Percentiles rank a stretch among this genome's conserved stretches.
Conservation (phyloP, 495 filamentous ascomycete genomes). For the Penicillium canescens region DNA sequence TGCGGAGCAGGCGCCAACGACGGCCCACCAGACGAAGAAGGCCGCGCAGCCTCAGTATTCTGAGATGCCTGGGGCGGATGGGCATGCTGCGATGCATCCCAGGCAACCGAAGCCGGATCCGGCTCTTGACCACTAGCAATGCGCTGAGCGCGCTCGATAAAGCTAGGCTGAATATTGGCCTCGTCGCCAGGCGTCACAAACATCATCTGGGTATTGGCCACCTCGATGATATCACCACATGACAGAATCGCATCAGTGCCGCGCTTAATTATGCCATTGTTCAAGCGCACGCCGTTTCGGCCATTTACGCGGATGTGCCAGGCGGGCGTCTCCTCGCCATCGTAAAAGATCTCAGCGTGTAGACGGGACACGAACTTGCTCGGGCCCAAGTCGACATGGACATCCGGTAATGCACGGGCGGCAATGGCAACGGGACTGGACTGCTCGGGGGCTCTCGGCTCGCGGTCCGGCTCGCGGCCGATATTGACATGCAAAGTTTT, state of each 20-base stretch:
- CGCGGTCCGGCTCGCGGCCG: constrained; percentile 72
- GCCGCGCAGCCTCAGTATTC: constrained; percentile 24
- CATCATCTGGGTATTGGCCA: constrained; percentile 95
- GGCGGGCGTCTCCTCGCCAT: constrained; percentile 55
- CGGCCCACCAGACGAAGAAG: constrained; percentile 43
- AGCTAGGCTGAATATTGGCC: constrained; percentile 56
- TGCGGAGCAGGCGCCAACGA: constrained; percentile 69
- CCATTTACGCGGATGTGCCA: constrained; percentile 89
- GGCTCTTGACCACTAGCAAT: constrained; percentile 46
- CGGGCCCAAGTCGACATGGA: constrained; percentile 92
- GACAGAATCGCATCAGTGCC: constrained; percentile 64
- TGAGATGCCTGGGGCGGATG: constrained; percentile 34
- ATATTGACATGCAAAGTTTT: constrained; percentile 78
- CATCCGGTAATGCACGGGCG: constrained; percentile 46
- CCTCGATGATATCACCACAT: constrained; percentile 86
- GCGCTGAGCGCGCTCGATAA: constrained; percentile 52
- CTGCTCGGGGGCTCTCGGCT: constrained; percentile 42
- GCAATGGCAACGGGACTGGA: constrained; percentile 47
- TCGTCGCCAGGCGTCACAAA: constrained; percentile 79
- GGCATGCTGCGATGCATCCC: constrained; percentile 42
- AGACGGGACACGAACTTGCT: constrained; percentile 87
- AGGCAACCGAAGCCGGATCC: constrained; percentile 27
- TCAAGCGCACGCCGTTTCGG: constrained; percentile 83
- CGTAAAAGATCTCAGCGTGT: constrained; percentile 84
- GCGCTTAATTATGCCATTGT: constrained; percentile 66